These are phyloP conservation scores for Whalleya microplaca DNA, from an alignment of 2,329 filamentous ascomycete species.

Conservation along the genomic window DNA sequence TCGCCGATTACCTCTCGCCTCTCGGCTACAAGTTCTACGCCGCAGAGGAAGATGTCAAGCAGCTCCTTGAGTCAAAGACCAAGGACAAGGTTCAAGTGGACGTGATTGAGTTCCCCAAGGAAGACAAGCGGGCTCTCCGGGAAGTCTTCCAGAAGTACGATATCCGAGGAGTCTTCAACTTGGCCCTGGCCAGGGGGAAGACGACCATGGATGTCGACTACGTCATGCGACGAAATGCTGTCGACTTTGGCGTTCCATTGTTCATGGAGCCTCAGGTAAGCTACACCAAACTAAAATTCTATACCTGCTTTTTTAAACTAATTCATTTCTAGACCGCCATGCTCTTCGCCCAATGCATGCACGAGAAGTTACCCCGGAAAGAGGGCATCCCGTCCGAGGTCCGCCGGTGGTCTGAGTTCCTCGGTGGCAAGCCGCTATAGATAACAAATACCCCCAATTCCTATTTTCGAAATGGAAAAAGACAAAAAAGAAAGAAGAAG, in stretches of 20 bases:
- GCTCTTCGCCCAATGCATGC: conserved; percentile 97
- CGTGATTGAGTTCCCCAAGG: conserved; percentile 94
- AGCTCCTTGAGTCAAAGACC: conserved; percentile 73
- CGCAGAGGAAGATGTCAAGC: conserved; percentile 79
- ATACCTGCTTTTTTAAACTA: not conserved
- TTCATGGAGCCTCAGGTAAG: conserved; percentile 98
- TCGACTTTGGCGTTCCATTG: conserved; percentile 95
- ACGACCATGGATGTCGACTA: conserved; percentile 92
- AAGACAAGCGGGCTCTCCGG: conserved; percentile 91
- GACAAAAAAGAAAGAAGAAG: not conserved
- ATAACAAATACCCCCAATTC: conserved; percentile 17
- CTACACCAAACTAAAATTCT: conserved; percentile 14
- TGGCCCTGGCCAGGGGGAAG: conserved; percentile 82
- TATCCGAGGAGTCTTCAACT: conserved; percentile 93
- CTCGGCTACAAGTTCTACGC: conserved; percentile 95
- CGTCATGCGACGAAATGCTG: conserved; percentile 96
- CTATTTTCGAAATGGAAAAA: not conserved
- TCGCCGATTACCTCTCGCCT: conserved; percentile 85
- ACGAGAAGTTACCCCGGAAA: conserved; percentile 85
- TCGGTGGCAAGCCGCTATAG: conserved; percentile 82
- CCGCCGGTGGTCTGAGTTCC: conserved; percentile 92
- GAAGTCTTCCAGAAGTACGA: conserved; percentile 98
- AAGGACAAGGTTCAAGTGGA: conserved; percentile 75
- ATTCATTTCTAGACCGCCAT: conserved; percentile 73
- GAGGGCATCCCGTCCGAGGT: conserved; percentile 92